phyloP scores from a whole-genome alignment of 1,139 yeast genomes.

The Protomyces macrosporus region DNA sequence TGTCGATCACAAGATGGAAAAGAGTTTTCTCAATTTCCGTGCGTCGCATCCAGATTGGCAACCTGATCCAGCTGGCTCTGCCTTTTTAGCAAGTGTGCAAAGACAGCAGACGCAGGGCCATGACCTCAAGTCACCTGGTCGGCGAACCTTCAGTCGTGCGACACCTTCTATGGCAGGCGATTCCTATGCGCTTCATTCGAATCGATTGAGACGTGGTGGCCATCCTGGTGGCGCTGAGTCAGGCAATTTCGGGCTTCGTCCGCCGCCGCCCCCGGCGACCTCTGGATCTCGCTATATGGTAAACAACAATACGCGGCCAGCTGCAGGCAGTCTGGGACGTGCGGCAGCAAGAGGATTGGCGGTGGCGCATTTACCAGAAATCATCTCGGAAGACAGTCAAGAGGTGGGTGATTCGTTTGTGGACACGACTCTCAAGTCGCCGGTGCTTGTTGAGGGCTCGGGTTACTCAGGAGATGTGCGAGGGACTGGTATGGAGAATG shows the following conservation, averaged over 20 bases:
- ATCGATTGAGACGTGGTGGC: neutral
- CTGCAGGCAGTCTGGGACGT: neutral
- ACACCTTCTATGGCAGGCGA: neutral
- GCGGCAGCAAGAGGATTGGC: neutral
- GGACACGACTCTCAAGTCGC: slow-evolving; percentile 5
- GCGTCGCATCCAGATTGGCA: slow-evolving; percentile 27
- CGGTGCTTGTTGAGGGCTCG: neutral
- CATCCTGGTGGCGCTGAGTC: neutral
- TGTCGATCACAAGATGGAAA: slow-evolving; percentile 25
- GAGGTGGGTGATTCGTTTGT: slow-evolving; percentile 8
- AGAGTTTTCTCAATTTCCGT: slow-evolving; percentile 24
- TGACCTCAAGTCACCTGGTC: neutral
- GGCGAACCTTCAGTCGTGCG: neutral
- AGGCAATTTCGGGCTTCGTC: neutral
- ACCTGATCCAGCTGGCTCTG: slow-evolving; percentile 23
- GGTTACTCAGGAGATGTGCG: neutral
- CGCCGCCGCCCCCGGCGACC: no score
- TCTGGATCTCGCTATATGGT: neutral
- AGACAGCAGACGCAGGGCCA: neutral
- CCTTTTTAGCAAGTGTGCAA: slow-evolving; percentile 4
- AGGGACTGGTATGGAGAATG: neutral
- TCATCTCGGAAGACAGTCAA: neutral
- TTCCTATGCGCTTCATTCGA: neutral
- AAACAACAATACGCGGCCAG: neutral
- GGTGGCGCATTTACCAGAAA: neutral